Base-by-base conservation (phyloP, 192 early-diverging fungal species). In the Oehlia diaphana region DNA sequence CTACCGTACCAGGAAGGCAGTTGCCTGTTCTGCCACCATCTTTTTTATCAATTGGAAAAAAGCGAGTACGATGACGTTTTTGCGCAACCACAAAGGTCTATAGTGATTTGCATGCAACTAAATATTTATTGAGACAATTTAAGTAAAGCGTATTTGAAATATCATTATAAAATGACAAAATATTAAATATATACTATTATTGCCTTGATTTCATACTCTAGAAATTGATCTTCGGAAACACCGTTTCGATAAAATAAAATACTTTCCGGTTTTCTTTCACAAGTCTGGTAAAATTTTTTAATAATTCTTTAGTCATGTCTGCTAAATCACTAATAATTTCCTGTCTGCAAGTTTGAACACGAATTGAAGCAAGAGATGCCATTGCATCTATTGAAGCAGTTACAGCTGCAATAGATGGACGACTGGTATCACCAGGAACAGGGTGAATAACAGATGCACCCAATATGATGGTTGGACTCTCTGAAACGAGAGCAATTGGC, bases 221-320 rank as follows among this genome's bases (percentile, higher is more conserved):
- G 72, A 76, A 95, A 95, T 84, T 97, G 94, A 4, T 92, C 89
- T 69, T 98, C 96, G 9, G 94, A 93, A 21, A 97, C 90, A 9
- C 95, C 95, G 80, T 95, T 94, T 79, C 96, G 93, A 82, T 95
- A 97, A 79, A 96, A 92, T 16, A 97, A n/a, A 68, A 97, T 94
- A 47, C 44, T 10, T 47, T 47, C 44, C 12, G 44, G 10, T 47
- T 47, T 47, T 12, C 44, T 47, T 47, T 10, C 44, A 47, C 44
- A 47, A 47, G 44, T 47, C 44, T 2, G 0, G 13, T 47, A 47
- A 47, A 47, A 47, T 42, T 2, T 47, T 47, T 47, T 47, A 47
- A 47, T 47, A 12, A 12, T 47, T 47, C 10, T 26, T 88, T 84
- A 21, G 90, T 82, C 82, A 94, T 89, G 9, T 84, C 86, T 28